These are phyloP conservation scores for Penicillium sp. DNA, from an alignment of 2,329 filamentous ascomycete species.

Conservation along the genomic window DNA sequence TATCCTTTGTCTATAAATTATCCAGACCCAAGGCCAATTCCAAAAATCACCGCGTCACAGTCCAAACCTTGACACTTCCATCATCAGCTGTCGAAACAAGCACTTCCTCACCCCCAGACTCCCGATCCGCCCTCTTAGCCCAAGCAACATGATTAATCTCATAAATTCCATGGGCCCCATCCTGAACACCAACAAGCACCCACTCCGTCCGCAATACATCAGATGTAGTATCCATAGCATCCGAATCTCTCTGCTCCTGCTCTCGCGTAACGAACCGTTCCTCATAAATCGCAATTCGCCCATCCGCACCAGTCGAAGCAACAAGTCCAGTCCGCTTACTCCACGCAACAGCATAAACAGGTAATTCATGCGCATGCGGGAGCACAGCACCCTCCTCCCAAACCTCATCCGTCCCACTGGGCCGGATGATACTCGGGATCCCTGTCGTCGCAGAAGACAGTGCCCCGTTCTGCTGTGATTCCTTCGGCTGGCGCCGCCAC, in stretches of 20 bases:
- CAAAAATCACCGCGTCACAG: conserved; percentile 40
- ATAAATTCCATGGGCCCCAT: conserved; percentile 82
- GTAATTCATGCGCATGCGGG: conserved; percentile 71
- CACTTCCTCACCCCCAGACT: conserved; percentile 57
- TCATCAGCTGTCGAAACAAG: conserved; percentile 90
- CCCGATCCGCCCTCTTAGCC: conserved; percentile 71
- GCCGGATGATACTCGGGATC: conserved; percentile 87
- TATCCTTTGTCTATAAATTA: neutral
- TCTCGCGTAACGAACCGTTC: conserved; percentile 51
- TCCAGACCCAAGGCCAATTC: neutral
- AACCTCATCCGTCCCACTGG: conserved; percentile 67
- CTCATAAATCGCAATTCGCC: conserved; percentile 73
- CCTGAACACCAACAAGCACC: conserved; percentile 66
- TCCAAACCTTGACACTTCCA: conserved; percentile 82
- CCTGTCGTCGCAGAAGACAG: conserved; percentile 47
- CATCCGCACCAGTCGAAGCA: conserved; percentile 87
- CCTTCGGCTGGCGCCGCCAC: conserved; percentile 65
- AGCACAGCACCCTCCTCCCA: conserved; percentile 79
- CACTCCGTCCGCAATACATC: conserved; percentile 55
- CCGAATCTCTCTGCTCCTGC: conserved; percentile 8
- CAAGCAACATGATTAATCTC: conserved; percentile 92
- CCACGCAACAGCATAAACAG: conserved; percentile 84
- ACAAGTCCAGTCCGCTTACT: conserved; percentile 72
- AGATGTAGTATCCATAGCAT: conserved; percentile 30
- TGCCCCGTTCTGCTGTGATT: conserved; percentile 33